These are phyloP conservation scores for Heimioporus sp. DNA, from an alignment of 768 basidiomycete genomes.

Conservation along the genomic window DNA sequence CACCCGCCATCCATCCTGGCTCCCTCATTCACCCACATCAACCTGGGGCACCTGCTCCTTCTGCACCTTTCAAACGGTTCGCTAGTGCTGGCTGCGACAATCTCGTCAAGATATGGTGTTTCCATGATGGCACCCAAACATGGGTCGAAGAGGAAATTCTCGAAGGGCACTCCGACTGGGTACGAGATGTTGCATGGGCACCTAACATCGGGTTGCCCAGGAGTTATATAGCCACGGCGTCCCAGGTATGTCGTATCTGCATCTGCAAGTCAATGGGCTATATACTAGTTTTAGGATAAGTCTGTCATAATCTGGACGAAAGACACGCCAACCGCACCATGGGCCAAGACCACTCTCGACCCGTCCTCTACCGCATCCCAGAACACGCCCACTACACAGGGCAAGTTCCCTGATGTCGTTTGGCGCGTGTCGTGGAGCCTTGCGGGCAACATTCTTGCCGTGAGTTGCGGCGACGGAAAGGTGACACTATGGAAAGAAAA, in stretches of 20 bases:
- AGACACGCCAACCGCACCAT: conserved; percentile 67
- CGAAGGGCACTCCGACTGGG: conserved; percentile 96
- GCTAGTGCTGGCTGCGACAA: conserved; percentile 97
- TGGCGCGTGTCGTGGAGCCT: conserved; percentile 99
- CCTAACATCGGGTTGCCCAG: conserved; percentile 94
- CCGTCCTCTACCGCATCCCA: conserved; percentile 53
- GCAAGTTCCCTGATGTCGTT: conserved; percentile 94
- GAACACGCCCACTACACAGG: conserved; percentile 46
- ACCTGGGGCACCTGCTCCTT: conserved; percentile 32
- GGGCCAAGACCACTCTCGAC: conserved; percentile 81
- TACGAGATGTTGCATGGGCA: conserved; percentile 98
- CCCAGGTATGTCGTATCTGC: conserved; percentile 53
- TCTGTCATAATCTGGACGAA: conserved; percentile 93
- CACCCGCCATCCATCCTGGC: conserved; percentile 85
- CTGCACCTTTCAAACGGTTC: conserved; percentile 82
- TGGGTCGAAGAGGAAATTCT: conserved; percentile 92
- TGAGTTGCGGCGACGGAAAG: conserved; percentile 97
- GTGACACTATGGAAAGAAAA: conserved; percentile 99
- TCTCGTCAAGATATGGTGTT: conserved; percentile 91
- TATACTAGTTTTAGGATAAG: conserved; percentile 51
- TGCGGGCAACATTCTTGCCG: conserved; percentile 93
- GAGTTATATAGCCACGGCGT: conserved; percentile 94
- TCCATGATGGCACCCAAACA: conserved; percentile 79
- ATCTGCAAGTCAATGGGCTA: no score
- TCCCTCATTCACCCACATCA: conserved; percentile 75